Evolutionary conservation across 2,329 filamentous ascomycete genomes (phyloP).

Genomic region (Xylaria hypoxylon): DNA sequence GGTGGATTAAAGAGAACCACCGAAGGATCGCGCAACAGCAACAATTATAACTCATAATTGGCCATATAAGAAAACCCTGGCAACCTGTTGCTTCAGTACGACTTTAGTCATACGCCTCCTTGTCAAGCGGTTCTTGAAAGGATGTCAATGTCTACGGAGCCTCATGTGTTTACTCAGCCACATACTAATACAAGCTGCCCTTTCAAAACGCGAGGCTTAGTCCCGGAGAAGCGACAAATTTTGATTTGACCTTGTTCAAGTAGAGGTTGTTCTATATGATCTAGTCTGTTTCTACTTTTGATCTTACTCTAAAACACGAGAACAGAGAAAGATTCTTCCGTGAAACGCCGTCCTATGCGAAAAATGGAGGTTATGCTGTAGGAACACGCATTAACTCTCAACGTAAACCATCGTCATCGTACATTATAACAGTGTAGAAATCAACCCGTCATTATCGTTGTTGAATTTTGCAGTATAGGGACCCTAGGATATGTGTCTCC

Average conservation of each 20-base stretch:
- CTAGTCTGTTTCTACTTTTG: background rate
- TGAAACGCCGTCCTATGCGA: slow-evolving; percentile 27
- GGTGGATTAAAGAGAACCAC: too few species aligned
- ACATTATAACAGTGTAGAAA: background rate
- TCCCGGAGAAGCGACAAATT: background rate
- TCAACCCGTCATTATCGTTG: background rate
- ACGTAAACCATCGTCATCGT: slow-evolving; percentile 2
- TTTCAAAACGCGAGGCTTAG: background rate
- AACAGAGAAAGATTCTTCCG: background rate
- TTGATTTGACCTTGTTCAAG: background rate
- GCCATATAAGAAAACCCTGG: too few species aligned
- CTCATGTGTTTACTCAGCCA: background rate
- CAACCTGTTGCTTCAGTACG: too few species aligned
- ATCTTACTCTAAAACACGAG: background rate
- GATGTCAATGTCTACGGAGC: background rate
- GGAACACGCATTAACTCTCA: background rate
- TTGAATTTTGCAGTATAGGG: background rate
- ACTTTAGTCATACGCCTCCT: background rate
- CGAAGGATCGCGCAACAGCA: too few species aligned
- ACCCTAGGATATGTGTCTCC: background rate
- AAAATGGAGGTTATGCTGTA: background rate
- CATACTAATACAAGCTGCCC: too few species aligned
- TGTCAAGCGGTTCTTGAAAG: background rate
- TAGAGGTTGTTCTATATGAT: background rate
- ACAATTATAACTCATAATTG: too few species aligned